Conservation (phyloP, 257 asterid genomes). For the Salvia miltiorrhiza region DNA sequence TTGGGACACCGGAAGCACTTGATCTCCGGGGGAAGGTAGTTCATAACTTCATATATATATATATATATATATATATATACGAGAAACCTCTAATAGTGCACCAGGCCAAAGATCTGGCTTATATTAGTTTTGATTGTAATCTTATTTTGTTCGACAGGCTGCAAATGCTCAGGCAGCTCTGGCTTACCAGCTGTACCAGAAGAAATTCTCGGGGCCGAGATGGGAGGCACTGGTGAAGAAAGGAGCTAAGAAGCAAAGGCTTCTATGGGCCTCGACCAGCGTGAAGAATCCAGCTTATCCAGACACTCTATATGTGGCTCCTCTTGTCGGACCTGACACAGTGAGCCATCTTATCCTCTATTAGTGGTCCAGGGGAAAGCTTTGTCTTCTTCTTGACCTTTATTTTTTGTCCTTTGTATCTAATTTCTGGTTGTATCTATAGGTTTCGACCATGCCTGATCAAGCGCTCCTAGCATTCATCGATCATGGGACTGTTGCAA, state of each 20-base stretch:
- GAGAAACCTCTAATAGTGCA: background rate
- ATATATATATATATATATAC: background rate
- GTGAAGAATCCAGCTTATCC: conserved; percentile 98
- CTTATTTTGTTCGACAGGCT: conserved; percentile 50
- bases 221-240: conserved; percentile 98
- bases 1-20: conserved; percentile 93
- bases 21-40: conserved; percentile 95
- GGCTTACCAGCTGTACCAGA: conserved; percentile 90
- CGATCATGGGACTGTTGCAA: conserved; percentile 84
- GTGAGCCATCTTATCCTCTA: conserved; percentile 49
- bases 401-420: background rate
- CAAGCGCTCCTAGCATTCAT: conserved; percentile 96
- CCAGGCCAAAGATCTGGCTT: background rate
- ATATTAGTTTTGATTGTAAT: conserved; percentile 2
- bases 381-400: background rate
- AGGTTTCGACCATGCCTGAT: conserved; percentile 99
- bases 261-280: conserved; percentile 98
- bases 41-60: too few species aligned
- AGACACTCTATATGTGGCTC: conserved; percentile 97
- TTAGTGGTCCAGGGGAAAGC: conserved; percentile 6
- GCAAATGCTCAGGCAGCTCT: conserved; percentile 98
- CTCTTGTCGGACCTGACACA: conserved; percentile 98
- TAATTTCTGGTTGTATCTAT: background rate
- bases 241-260: conserved; percentile 99
- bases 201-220: conserved; percentile 97